Evolutionary conservation across 768 basidiomycete species (phyloP), one percentile per base, ranked within the genome.

Genomic region (Leucocoprinus leucothites): DNA sequence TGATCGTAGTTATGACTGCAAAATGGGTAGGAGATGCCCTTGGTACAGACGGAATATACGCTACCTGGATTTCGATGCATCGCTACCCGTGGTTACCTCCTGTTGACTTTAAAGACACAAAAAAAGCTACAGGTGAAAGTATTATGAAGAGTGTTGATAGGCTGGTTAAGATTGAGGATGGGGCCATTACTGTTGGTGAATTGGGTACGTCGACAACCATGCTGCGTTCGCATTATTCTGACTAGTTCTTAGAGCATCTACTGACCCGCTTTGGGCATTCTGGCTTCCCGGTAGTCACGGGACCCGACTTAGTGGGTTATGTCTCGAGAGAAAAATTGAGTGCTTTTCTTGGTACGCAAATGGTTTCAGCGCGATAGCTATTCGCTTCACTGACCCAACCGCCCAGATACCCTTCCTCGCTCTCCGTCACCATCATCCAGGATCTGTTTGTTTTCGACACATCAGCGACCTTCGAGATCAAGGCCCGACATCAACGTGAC

Each of bases 11-110:
- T 49, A 87, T 88, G 83, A 80, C 82, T 18, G 75, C 86, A 7
- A 89, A 89, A 71, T 89, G 84, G 83, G 83, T 89, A 9, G 87
- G 82, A 6, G 87, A 89, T 62, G 86, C 85, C 11, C 74, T 86
- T 52, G 82, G 81, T 2, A 80, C 78, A 57, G 85, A 86, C 58
- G 86, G 86, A 14, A 87, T 87, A 44, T 89, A 88, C 63, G 68
- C 82, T 25, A 80, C 79, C 16, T 88, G 87, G 87, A 88, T 88
- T 53, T 81, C 85, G 9, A 79, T 88, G 77, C 75, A 80, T 53
- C 75, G 77, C 28, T 89, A 88, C 62, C 84, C 87, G 1, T 89
- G 86, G 85, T 75, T 89, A 3, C 80, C 86, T 11, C 79, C 82
- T 18, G 71, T 78, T 22, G 82, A 86, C 58, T 85, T 84, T 66